A percentile compares a stretch with the other conserved stretches of the same genome.
These are phyloP conservation scores for Trypanosoma avium DNA, from an alignment of 208 protist species.

Conservation along the genomic window DNA sequence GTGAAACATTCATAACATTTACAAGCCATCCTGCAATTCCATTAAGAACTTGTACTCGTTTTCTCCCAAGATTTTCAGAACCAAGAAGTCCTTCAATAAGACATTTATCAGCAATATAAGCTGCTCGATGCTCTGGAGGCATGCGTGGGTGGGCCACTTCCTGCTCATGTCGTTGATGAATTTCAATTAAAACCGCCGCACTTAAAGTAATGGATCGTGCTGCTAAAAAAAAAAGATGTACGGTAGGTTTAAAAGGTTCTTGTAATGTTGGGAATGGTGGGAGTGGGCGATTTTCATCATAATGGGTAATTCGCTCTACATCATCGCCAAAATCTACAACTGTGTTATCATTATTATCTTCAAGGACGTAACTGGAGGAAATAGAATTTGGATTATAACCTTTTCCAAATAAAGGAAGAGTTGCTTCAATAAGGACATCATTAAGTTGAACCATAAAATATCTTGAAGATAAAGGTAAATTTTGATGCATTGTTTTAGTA, in stretches of 20 bases:
- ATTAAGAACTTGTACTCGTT: conserved; percentile 68
- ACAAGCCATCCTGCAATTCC: conserved; percentile 80
- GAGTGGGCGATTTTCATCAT: conserved; percentile 51
- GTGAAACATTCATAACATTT: conserved; percentile 54
- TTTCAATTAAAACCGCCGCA: conserved; percentile 56
- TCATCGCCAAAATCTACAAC: conserved; percentile 56
- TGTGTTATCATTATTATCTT: conserved; percentile 31
- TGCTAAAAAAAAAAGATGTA: conserved; percentile 85
- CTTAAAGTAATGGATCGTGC: conserved; percentile 55
- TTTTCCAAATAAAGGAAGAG: conserved; percentile 62
- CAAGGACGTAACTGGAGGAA: conserved; percentile 64
- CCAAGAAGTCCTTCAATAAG: conserved; percentile 67
- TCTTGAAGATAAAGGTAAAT: conserved; percentile 68
- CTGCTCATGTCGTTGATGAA: conserved; percentile 53
- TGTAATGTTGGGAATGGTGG: conserved; percentile 32
- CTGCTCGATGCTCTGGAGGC: conserved; percentile 41
- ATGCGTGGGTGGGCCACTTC: conserved; percentile 51
- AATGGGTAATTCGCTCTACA: conserved; percentile 80
- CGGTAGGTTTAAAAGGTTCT: conserved; percentile 56
- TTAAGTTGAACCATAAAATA: conserved; percentile 84
- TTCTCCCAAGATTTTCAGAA: conserved; percentile 35
- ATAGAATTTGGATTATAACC: conserved; percentile 33
- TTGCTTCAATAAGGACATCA: conserved; percentile 65
- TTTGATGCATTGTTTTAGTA: conserved; percentile 75
- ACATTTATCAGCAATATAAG: conserved; percentile 48